Base-by-base conservation (phyloP, 1,139 yeast genomes). In the Saccharomyces hybrid region DNA sequence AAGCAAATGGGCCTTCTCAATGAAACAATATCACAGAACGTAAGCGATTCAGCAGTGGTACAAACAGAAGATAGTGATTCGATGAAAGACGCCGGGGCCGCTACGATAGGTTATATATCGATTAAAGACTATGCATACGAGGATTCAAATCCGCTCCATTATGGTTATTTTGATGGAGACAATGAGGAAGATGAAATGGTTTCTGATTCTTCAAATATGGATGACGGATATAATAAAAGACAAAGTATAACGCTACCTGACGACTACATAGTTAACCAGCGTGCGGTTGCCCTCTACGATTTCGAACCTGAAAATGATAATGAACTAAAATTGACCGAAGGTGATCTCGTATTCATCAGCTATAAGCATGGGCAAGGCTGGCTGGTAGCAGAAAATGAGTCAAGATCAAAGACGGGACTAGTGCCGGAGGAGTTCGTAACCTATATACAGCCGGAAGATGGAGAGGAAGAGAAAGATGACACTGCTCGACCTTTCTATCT, bases 361-460 rank as follows among this genome's bases (percentile, higher is more conserved):
- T 91, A 91, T 70, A 80, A 96, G 59, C 96, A 93, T 69, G 98
- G 98, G 21, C 97, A 93, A 69, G 99, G 99, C 5, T 93, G 99
- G 99, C 77, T 95, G 4, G 98, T 93, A 51, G 98, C 98, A 0
- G 72, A 70, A 55, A 65, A 66, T 55, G 56, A 61, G 24, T 61
- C 57, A 26, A 61, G 65, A 38, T 64, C 69, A 2, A 62, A 62
- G 61, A 88, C 95, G 29, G 99, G 99, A 1, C 79, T 93, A 53
- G 96, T 93, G 5, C 99, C 99, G 1, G 96, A 91, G 66, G 96
- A 88, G 64, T 93, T 90, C 65, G 96, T 93, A 48, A 86, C 86
- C 59, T 74, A 85, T 54, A 63, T 77, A 12, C 63, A 62, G 12
- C 14, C 38, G 3, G 49, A 31, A 14, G 49, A 68, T 9, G 60